Evolutionary conservation across 805 yeast species (phyloP).

Genomic region (Zygoascus tannicola): DNA sequence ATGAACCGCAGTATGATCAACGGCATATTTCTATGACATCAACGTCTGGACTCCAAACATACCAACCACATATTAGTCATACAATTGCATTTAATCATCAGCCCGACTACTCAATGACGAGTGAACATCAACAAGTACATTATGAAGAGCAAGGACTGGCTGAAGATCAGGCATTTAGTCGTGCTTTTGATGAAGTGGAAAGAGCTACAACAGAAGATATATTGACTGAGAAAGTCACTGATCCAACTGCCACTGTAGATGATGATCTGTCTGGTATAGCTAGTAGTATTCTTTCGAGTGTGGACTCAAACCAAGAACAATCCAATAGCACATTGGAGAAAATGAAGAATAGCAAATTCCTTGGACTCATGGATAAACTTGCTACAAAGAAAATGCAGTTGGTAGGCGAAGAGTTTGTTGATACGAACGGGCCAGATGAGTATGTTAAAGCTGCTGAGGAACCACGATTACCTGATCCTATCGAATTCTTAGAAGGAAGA

Average conservation of each 20-base stretch:
- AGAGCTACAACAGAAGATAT: too few species aligned
- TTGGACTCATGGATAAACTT: conserved; percentile 22
- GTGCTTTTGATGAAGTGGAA: conserved; percentile 21
- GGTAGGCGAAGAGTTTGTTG: conserved; percentile 21
- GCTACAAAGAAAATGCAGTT: conserved; percentile 17
- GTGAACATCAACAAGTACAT: conserved; percentile 20
- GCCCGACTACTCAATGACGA: conserved; percentile 6
- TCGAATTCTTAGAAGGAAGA: conserved; percentile 11
- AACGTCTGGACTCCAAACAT: too few species aligned
- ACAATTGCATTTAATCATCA: too few species aligned
- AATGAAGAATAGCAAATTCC: conserved; percentile 19
- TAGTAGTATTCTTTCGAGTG: conserved; percentile 12
- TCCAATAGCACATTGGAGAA: conserved; percentile 11
- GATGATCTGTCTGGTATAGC: conserved; percentile 20
- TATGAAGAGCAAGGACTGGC: conserved; percentile 8
- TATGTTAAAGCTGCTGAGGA: neutral
- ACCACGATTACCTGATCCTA: conserved; percentile 15
- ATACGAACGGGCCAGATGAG: conserved; percentile 15
- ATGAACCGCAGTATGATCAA: too few species aligned
- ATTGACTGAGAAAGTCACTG: too few species aligned
- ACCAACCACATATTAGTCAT: too few species aligned
- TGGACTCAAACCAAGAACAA: conserved; percentile 1
- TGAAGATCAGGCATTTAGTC: conserved; percentile 16
- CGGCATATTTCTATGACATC: too few species aligned
- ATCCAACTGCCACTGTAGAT: too few species aligned